These are phyloP conservation scores for Deuterostichococcus epilithicus DNA, from an alignment of 139 green algal species.

Conservation along the genomic window DNA sequence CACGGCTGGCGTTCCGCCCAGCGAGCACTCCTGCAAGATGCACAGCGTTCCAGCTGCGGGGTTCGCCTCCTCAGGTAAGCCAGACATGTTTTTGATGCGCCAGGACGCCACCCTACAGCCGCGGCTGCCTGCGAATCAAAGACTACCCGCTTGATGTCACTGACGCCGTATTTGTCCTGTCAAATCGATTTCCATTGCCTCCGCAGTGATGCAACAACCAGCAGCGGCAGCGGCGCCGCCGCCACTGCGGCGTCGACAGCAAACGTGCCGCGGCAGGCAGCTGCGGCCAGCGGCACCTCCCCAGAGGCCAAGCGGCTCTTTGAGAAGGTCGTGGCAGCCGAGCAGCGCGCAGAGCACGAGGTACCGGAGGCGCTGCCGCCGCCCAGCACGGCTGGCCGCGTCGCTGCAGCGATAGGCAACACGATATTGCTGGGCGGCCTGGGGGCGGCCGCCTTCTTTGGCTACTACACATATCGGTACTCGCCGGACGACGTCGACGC, in stretches of 20 bases:
- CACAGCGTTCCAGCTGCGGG: not conserved
- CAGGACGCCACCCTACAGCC: too few species aligned
- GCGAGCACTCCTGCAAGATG: not conserved
- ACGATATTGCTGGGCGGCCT: constrained; percentile 46
- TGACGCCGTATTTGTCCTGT: too few species aligned
- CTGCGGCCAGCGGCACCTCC: not conserved
- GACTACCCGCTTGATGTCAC: too few species aligned
- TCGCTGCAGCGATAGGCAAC: constrained; percentile 31
- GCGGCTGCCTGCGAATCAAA: too few species aligned
- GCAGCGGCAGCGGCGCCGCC: too few species aligned
- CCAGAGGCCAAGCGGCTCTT: constrained; percentile 30
- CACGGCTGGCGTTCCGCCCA: not conserved
- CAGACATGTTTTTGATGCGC: too few species aligned
- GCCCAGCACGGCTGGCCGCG: not conserved
- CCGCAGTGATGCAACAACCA: too few species aligned
- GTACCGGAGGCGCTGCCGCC: not conserved
- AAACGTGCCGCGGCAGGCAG: not conserved
- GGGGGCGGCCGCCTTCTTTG: constrained; percentile 42
- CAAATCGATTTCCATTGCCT: too few species aligned
- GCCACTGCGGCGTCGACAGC: too few species aligned
- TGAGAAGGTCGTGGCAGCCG: constrained; percentile 28
- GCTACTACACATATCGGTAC: constrained; percentile 65
- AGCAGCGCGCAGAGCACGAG: not conserved
- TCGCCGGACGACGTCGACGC: constrained; percentile 30
- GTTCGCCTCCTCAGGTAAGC: not conserved